Conservation (phyloP, 495 filamentous ascomycete genomes). For the Trichoderma reesei region DNA sequence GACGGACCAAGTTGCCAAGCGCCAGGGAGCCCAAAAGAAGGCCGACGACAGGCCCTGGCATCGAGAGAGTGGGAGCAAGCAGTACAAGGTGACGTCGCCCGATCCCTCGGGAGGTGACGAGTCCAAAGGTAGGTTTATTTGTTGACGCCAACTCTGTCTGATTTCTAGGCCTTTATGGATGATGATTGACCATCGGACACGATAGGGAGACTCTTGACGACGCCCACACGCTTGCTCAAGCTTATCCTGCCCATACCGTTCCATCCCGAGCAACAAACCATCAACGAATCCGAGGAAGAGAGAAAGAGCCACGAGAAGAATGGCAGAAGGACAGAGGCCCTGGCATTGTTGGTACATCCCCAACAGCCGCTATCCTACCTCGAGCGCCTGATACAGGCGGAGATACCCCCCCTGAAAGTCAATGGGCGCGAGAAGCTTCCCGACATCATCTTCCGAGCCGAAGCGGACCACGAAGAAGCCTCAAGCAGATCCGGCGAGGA, state of each 20-base stretch:
- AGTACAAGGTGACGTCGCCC: slow-evolving; percentile 31
- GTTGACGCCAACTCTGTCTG: background rate
- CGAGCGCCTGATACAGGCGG: slow-evolving; percentile 81
- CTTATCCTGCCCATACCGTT: slow-evolving; percentile 73
- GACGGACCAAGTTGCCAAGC: slow-evolving; percentile 27
- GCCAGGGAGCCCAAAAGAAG: slow-evolving; percentile 20
- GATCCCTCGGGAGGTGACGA: slow-evolving; percentile 34
- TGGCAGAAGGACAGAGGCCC: slow-evolving; percentile 60
- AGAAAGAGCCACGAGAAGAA: slow-evolving; percentile 31
- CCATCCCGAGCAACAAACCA: slow-evolving; percentile 28
- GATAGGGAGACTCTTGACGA: slow-evolving; percentile 78
- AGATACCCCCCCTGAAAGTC: slow-evolving; percentile 64
- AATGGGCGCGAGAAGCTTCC: slow-evolving; percentile 56
- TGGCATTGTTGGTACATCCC: slow-evolving; percentile 83
- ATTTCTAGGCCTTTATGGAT: too few relatives aligned
- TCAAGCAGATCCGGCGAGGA: slow-evolving; percentile 18
- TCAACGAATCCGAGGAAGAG: slow-evolving; percentile 40
- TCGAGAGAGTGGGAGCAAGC: slow-evolving; percentile 51
- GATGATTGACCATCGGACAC: background rate
- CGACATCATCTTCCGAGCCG: slow-evolving; percentile 67
- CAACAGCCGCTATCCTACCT: slow-evolving; percentile 90
- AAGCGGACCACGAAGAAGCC: slow-evolving; percentile 47
- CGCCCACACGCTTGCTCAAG: slow-evolving; percentile 82
- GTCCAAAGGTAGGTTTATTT: slow-evolving; percentile 46
- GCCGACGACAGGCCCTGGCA: slow-evolving; percentile 53